Percentiles rank a stretch among this genome's conserved stretches.
Evolutionary conservation across 208 protist species (phyloP).

Genomic region (Crithidia fasciculata): DNA sequence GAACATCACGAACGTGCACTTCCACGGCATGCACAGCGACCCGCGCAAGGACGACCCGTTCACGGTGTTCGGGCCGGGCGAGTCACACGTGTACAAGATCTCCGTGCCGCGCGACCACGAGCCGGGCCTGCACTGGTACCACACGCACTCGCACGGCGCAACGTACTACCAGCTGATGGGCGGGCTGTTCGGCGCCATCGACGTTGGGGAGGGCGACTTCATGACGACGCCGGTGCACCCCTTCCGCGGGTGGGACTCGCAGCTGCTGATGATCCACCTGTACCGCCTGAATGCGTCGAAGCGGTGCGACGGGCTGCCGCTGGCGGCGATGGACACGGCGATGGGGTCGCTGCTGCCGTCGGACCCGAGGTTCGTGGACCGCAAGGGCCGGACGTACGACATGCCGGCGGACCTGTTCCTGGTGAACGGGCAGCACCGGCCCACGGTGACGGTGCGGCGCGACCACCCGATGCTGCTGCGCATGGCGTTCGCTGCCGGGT

Average conservation of each 20-base stretch:
- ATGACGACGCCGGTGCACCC: constrained; percentile 48
- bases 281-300: constrained; percentile 62
- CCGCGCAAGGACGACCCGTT: constrained; percentile 76
- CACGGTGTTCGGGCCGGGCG: constrained; percentile 43
- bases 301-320: constrained; percentile 64
- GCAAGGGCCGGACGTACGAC: constrained; percentile 34
- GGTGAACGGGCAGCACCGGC: constrained; percentile 88
- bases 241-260: constrained; percentile 40
- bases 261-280: constrained; percentile 75
- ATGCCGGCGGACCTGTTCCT: constrained; percentile 76
- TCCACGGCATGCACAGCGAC: constrained; percentile 83
- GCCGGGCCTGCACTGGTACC: constrained; percentile 88
- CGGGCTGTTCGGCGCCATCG: constrained; percentile 79
- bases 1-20: constrained; percentile 87
- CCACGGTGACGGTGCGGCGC: constrained; percentile 48
- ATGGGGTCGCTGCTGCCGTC: constrained; percentile 61
- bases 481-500: constrained; percentile 77
- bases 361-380: constrained; percentile 53
- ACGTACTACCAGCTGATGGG: constrained; percentile 78
- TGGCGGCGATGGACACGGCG: constrained; percentile 46
- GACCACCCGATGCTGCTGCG: constrained; percentile 61
- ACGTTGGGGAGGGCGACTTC: constrained; percentile 64
- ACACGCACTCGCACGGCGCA: constrained; percentile 83
- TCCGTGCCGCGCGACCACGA: constrained; percentile 68
- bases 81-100: constrained; percentile 70